Conservation (phyloP, 83 land plant species). For the Larix sibirica region DNA sequence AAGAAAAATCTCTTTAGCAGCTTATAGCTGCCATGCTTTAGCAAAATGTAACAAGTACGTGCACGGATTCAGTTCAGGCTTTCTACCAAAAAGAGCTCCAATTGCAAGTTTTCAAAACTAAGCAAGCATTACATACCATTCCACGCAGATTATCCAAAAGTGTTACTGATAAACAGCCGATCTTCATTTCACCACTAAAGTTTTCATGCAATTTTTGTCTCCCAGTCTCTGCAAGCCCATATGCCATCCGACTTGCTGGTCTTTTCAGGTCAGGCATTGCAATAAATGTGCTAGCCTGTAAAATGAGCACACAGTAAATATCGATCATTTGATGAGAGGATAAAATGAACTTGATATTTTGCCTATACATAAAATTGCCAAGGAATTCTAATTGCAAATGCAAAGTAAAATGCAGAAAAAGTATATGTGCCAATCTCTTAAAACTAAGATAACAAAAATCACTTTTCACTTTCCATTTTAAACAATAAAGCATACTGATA, state of each 20-base stretch:
- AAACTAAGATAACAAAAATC: background rate
- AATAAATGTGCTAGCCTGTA: slow-evolving; percentile 90
- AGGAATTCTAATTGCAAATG: background rate
- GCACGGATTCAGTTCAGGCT: background rate
- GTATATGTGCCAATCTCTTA: background rate
- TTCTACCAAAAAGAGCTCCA: background rate
- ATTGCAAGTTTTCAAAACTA: background rate
- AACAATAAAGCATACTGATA: background rate
- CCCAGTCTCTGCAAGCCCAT: slow-evolving; percentile 68
- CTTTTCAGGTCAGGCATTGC: slow-evolving; percentile 88
- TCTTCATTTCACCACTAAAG: slow-evolving; percentile 80
- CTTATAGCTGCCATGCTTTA: background rate
- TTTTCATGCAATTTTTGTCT: slow-evolving; percentile 76
- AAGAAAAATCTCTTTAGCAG: background rate
- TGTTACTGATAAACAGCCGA: slow-evolving; percentile 73
- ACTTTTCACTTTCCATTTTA: background rate
- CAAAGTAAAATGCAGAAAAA: background rate
- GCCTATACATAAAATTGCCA: background rate
- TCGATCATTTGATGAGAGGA: background rate
- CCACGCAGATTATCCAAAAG: slow-evolving; percentile 82
- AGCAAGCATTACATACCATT: slow-evolving; percentile 45
- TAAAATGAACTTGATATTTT: background rate
- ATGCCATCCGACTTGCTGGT: slow-evolving; percentile 84
- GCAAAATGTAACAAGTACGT: background rate
- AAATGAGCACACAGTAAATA: slow-evolving; percentile 20